phyloP scores from a whole-genome alignment of 306 rosid species.

The Fragaria iinumae region DNA sequence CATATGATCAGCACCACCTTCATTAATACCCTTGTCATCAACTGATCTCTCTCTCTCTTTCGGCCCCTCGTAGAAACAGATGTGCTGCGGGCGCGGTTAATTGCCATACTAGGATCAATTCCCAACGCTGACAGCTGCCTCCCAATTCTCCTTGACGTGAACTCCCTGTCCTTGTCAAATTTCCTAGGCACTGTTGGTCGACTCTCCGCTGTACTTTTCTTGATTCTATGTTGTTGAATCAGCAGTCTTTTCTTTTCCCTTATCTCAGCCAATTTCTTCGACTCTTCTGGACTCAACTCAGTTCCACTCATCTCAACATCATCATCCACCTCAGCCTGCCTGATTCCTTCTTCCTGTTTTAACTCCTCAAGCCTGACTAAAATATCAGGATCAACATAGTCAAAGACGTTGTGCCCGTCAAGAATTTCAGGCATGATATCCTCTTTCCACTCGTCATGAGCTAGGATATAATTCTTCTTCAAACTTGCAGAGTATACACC shows the following conservation, averaged over 20 bases:
- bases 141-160: neutral
- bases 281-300: constrained; percentile 1
- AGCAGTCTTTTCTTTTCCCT: neutral
- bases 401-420: constrained; percentile 88
- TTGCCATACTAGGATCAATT: constrained; percentile 3
- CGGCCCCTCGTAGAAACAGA: neutral
- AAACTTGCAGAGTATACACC: constrained; percentile 87
- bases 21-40: neutral
- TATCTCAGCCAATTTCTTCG: neutral
- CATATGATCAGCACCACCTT: neutral
- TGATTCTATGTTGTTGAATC: constrained; percentile 5
- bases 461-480: constrained; percentile 66
- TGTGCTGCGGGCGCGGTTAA: constrained; percentile 3
- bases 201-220: constrained; percentile 10
- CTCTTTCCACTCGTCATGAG: constrained; percentile 85
- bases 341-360: constrained; percentile 37
- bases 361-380: constrained; percentile 48
- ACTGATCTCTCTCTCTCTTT: constrained; percentile 5
- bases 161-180: constrained; percentile 9
- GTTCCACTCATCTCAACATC: constrained; percentile 65
- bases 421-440: constrained; percentile 80
- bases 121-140: neutral
- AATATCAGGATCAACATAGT: constrained; percentile 80
- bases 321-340: constrained; percentile 52
- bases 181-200: neutral